Evolutionary conservation across 331 rosid genomes (phyloP).

Genomic region (Pyracantha coccinea): DNA sequence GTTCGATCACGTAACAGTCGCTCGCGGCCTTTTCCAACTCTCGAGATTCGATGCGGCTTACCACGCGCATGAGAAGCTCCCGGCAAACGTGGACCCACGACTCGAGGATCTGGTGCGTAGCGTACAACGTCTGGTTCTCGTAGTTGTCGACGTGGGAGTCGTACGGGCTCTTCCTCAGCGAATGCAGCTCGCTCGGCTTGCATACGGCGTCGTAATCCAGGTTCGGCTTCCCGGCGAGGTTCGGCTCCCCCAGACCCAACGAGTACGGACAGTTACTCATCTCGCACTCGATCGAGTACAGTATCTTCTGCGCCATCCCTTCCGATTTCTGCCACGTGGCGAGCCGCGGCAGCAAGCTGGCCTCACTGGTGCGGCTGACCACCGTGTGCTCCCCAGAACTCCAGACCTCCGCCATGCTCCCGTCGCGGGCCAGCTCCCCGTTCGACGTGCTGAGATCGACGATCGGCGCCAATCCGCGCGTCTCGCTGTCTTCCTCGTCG

Average conservation of each 20-base stretch:
- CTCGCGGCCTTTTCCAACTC: slow-evolving; percentile 45
- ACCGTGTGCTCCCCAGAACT: slow-evolving; percentile 29
- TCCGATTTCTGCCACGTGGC: slow-evolving; percentile 71
- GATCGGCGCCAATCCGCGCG: slow-evolving; percentile 56
- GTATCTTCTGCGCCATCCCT: slow-evolving; percentile 41
- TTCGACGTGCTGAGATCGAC: slow-evolving; percentile 22
- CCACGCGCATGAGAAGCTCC: slow-evolving; percentile 35
- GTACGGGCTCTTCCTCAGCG: slow-evolving; percentile 37
- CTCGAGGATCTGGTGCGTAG: slow-evolving; percentile 73
- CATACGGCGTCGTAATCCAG: slow-evolving; percentile 76
- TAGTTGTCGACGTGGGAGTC: slow-evolving; percentile 30
- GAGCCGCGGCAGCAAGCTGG: slow-evolving; percentile 62
- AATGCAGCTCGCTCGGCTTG: slow-evolving; percentile 52
- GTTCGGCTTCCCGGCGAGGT: slow-evolving; percentile 45
- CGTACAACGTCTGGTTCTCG: slow-evolving; percentile 68
- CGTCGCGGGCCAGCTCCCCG: slow-evolving; percentile 36
- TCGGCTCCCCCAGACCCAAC: slow-evolving; percentile 72
- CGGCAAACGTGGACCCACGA: slow-evolving; percentile 44
- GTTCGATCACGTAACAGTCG: slow-evolving; percentile 53
- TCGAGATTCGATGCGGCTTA: slow-evolving; percentile 23
- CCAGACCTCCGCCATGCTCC: slow-evolving; percentile 53
- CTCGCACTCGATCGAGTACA: slow-evolving; percentile 52
- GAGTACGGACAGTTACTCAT: slow-evolving; percentile 70
- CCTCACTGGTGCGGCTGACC: slow-evolving; percentile 57
- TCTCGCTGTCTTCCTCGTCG: slow-evolving; percentile 36